Evolutionary conservation across 2,329 filamentous ascomycete genomes (phyloP).

Genomic region (Alternaria arborescens): DNA sequence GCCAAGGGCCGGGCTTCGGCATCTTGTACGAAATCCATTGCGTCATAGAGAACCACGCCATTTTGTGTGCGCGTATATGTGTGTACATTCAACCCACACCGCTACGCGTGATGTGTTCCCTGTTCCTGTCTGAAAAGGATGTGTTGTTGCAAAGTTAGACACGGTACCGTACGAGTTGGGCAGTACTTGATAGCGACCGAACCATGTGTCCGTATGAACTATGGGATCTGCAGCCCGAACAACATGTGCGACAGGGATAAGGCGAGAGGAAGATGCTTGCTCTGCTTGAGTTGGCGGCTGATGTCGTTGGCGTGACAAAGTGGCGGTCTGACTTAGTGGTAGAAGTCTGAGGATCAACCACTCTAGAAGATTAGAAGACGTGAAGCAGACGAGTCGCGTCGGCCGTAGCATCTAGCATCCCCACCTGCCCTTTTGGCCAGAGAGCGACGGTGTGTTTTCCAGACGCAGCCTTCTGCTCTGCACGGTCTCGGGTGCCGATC

Average conservation of each 20-base stretch:
- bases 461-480: constrained; percentile 3
- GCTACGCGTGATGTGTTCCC: background rate
- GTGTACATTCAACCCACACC: background rate
- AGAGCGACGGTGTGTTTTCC: constrained; percentile 7
- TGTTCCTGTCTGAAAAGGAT: background rate
- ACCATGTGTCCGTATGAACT: constrained; percentile 1
- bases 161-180: constrained; percentile 2
- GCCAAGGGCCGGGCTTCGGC: background rate
- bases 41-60: background rate
- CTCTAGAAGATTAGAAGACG: background rate
- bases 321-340: constrained; percentile 13
- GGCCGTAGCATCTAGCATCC: constrained; percentile 4
- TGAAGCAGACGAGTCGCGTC: constrained; percentile 1
- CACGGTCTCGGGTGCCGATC: constrained; percentile 5
- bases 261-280: background rate
- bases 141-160: background rate
- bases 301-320: constrained; percentile 11
- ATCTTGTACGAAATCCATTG: background rate
- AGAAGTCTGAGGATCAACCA: background rate
- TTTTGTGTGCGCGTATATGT: background rate
- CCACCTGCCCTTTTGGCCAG: constrained; percentile 15
- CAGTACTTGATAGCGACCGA: background rate
- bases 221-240: constrained; percentile 6
- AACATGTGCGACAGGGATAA: background rate
- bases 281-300: constrained; percentile 12